Base-by-base conservation (phyloP, 2,329 filamentous ascomycete genomes). In the Curvularia spicifera region DNA sequence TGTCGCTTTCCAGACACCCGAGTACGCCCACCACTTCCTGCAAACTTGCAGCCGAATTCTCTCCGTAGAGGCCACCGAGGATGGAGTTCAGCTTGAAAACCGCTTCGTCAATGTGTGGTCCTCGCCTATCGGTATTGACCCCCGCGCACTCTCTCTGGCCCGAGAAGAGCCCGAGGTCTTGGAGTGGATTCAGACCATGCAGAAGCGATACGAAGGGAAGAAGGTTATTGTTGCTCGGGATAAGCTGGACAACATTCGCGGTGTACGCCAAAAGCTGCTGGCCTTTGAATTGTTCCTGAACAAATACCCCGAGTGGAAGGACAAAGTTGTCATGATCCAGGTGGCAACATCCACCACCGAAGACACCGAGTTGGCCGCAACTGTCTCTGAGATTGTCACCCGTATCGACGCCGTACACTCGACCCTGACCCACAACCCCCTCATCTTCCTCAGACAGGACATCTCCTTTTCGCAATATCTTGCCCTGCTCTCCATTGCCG, bases 241-340 rank as follows among this genome's bases (percentile, higher is more conserved):
- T 78, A 97, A 97, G 83, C 87, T 98, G 44, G 94, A 98, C 76
- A 89, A 91, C 66, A 91, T 98, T 56, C 89, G 93, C 52, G 94
- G 95, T 59, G 93, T 98, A 39, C 87, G 93, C 39, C 94, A 97
- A 78, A 98, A 98, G 82, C 84, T 98, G 5, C 82, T 97, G 26
- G 90, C 93, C 1, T 97, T 91, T 71, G 95, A 98, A 78, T 80
- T 97, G 8, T 98, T 98, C 79, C 84, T 98, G 44, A 96, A 97
- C 79, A 91, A 93, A 75, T 91, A 97, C 73, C 93, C 94, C 0
- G 85, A 96, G 71, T 97, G 91, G 90, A 85, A 88, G 52, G 91
- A 94, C 67, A 89, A 87, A 70, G 91, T 94, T 13, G 93, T 97
- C 28, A 82, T 98, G 60, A 94, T 98, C 57, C 94, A 98, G 78